These are phyloP conservation scores for Sequoiadendron giganteum DNA, from an alignment of 75 land plant species.

Conservation along the genomic window DNA sequence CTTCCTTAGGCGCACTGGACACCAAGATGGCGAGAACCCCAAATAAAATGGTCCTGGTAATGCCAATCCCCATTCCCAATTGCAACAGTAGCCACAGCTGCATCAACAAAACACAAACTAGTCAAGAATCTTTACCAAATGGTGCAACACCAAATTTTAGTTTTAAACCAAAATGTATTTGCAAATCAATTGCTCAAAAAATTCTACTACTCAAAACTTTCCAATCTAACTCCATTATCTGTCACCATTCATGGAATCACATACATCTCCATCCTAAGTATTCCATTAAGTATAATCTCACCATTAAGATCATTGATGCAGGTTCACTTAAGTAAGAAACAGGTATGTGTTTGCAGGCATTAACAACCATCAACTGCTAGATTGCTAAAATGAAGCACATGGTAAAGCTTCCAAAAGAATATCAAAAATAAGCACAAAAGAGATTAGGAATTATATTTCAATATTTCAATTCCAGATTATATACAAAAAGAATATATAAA, in stretches of 20 bases:
- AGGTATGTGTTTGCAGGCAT: neutral
- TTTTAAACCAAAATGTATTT: neutral
- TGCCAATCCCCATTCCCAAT: conserved; percentile 55
- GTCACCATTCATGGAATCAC: neutral
- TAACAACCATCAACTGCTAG: neutral
- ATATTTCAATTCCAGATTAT: neutral
- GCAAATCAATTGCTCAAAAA: neutral
- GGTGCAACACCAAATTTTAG: neutral
- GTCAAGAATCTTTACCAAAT: conserved; percentile 3
- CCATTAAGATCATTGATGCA: neutral
- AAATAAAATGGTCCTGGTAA: conserved; percentile 40
- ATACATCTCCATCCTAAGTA: neutral
- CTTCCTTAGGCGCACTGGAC: conserved; percentile 30
- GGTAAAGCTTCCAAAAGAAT: neutral
- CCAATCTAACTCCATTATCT: conserved; percentile 4
- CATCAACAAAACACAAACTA: conserved; percentile 7
- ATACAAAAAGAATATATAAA: neutral
- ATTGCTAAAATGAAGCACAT: neutral
- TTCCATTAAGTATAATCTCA: neutral
- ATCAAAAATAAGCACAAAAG: neutral
- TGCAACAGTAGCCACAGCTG: conserved; percentile 57
- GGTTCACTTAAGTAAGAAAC: neutral
- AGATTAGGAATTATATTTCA: neutral
- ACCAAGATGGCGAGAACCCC: conserved; percentile 45
- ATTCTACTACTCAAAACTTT: no score